Percentiles rank a stretch among this genome's conserved stretches.
Conservation (phyloP, 2,329 filamentous ascomycete genomes). For the Phialophora macrospora region DNA sequence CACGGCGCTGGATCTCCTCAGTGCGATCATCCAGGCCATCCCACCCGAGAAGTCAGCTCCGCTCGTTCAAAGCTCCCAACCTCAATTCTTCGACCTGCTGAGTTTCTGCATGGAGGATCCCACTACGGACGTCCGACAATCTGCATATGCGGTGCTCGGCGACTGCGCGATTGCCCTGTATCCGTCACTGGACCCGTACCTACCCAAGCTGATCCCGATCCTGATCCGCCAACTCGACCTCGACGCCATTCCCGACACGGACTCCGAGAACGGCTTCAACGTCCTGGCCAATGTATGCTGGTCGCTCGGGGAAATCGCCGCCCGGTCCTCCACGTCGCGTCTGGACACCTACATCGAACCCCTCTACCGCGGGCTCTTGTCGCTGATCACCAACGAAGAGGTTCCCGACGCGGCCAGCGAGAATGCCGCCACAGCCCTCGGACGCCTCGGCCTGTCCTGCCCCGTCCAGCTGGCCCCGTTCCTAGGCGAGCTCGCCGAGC, state of each 20-base stretch:
- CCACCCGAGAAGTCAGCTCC: constrained; percentile 73
- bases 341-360: constrained; percentile 71
- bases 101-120: constrained; percentile 90
- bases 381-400: constrained; percentile 82
- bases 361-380: constrained; percentile 75
- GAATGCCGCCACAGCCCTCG: constrained; percentile 92
- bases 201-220: constrained; percentile 74
- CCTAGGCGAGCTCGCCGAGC: constrained; percentile 76
- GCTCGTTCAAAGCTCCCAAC: constrained; percentile 75
- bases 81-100: constrained; percentile 87
- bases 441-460: constrained; percentile 81
- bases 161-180: constrained; percentile 95
- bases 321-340: constrained; percentile 70
- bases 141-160: constrained; percentile 89
- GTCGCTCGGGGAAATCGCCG: constrained; percentile 90
- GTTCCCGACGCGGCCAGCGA: constrained; percentile 87
- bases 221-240: constrained; percentile 88
- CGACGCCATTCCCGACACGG: constrained; percentile 74
- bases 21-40: constrained; percentile 89
- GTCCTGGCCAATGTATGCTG: constrained; percentile 99
- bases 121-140: constrained; percentile 92
- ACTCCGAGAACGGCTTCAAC: constrained; percentile 82
- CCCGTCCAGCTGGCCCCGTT: constrained; percentile 77
- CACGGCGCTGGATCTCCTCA: constrained; percentile 90
- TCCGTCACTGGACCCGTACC: constrained; percentile 73